These are phyloP conservation scores for Poa annua DNA, from an alignment of 176 grass and related monocot species.

Conservation along the genomic window DNA sequence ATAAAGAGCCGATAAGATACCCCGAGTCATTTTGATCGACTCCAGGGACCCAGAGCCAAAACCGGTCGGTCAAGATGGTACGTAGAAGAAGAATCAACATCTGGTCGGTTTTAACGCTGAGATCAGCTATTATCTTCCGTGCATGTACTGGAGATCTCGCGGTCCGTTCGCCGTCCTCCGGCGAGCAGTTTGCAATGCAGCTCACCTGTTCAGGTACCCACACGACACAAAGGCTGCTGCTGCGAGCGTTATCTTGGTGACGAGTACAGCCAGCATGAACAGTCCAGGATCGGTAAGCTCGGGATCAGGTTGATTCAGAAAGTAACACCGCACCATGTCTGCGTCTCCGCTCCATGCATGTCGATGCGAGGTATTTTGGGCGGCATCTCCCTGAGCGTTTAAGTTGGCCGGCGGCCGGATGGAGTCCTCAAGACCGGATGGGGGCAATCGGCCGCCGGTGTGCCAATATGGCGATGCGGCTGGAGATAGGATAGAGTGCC, in stretches of 20 bases:
- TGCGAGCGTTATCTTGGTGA: constrained; percentile 31
- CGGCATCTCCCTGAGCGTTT: neutral
- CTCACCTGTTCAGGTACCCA: constrained; percentile 14
- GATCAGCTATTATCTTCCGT: constrained; percentile 45
- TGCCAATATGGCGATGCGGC: neutral
- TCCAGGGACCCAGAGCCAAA: constrained; percentile 5
- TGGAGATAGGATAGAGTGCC: neutral
- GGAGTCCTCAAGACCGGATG: neutral
- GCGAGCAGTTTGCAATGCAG: constrained; percentile 1
- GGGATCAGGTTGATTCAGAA: neutral
- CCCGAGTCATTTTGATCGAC: constrained; percentile 2
- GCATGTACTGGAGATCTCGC: constrained; percentile 42
- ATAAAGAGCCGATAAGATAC: constrained; percentile 19
- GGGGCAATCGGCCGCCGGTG: neutral
- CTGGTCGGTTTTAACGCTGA: constrained; percentile 46
- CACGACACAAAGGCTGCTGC: constrained; percentile 1
- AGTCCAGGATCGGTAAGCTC: neutral
- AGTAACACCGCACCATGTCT: neutral
- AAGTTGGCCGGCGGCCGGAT: neutral
- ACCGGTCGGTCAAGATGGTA: constrained; percentile 39
- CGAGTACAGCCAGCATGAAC: constrained; percentile 1
- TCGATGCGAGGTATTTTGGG: neutral
- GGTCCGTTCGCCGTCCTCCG: constrained; percentile 30
- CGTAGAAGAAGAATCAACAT: constrained; percentile 41
- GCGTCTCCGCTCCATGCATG: neutral